phyloP scores from a whole-genome alignment of 2,329 filamentous ascomycete species.

The Amauroascus verrucosus region DNA sequence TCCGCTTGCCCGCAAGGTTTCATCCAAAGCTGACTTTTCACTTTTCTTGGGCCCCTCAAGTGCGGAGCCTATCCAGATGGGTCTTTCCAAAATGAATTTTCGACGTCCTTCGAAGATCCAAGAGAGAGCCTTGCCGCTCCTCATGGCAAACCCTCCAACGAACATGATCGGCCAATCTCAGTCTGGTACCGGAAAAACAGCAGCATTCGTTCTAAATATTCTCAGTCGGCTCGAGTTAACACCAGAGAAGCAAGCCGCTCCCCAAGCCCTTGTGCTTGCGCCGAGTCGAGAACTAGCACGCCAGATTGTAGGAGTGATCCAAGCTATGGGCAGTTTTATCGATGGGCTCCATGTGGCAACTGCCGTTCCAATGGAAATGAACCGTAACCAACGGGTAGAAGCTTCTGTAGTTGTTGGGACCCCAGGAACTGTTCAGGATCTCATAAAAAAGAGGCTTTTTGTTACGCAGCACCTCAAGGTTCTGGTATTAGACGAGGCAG shows the following conservation, averaged over 20 bases:
- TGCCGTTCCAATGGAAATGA: constrained; percentile 66
- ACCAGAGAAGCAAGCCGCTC: constrained; percentile 44
- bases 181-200: constrained; percentile 95
- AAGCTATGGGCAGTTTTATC: constrained; percentile 75
- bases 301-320: constrained; percentile 81
- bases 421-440: constrained; percentile 82
- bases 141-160: constrained; percentile 72
- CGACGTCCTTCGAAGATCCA: constrained; percentile 96
- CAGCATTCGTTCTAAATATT: constrained; percentile 87
- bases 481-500: constrained; percentile 89
- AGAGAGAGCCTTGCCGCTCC: constrained; percentile 81
- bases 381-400: constrained; percentile 57
- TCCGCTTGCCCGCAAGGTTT: neutral
- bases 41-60: constrained; percentile 28
- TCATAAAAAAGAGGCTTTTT: constrained; percentile 67
- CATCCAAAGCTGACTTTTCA: neutral
- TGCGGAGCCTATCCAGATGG: constrained; percentile 58
- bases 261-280: constrained; percentile 80
- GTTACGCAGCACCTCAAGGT: constrained; percentile 63
- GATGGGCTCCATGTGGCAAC: constrained; percentile 64
- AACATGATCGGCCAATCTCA: constrained; percentile 99
- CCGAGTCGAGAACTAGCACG: constrained; percentile 90
- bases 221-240: constrained; percentile 72
- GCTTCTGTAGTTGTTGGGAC: constrained; percentile 83
- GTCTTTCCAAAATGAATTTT: constrained; percentile 73